These are phyloP conservation scores for Calonectria montana DNA, from an alignment of 2,329 filamentous ascomycete genomes.

Conservation along the genomic window DNA sequence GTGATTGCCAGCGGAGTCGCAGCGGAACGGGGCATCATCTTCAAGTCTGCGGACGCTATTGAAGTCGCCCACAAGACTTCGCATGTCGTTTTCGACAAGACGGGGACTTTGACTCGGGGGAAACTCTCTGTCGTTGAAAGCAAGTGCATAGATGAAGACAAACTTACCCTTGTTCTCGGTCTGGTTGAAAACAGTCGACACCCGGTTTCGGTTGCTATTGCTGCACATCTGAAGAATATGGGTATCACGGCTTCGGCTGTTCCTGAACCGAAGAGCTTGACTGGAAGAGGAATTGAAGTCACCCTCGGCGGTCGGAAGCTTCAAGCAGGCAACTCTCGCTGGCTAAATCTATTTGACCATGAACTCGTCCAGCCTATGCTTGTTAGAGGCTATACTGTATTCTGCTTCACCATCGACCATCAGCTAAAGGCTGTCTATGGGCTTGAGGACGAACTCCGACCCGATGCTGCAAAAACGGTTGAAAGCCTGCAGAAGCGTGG, in stretches of 20 bases:
- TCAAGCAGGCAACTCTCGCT: constrained; percentile 62
- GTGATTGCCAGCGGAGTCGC: constrained; percentile 77
- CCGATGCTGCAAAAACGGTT: constrained; percentile 53
- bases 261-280: constrained; percentile 49
- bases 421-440: constrained; percentile 55
- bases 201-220: constrained; percentile 63
- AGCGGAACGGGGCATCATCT: constrained; percentile 73
- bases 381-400: constrained; percentile 53
- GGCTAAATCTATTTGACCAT: constrained; percentile 52
- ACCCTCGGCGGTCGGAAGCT: constrained; percentile 42
- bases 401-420: constrained; percentile 58
- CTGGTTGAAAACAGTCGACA: constrained; percentile 58
- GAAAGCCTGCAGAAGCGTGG: constrained; percentile 49
- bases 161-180: constrained; percentile 37
- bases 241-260: constrained; percentile 35
- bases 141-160: constrained; percentile 11
- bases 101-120: constrained; percentile 77
- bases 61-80: constrained; percentile 71
- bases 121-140: constrained; percentile 55
- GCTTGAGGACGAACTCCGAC: constrained; percentile 59
- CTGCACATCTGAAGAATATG: constrained; percentile 50
- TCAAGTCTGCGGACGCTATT: constrained; percentile 74
- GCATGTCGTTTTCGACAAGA: constrained; percentile 84
- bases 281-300: constrained; percentile 61
- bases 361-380: constrained; percentile 49